Evolutionary conservation across 2,329 filamentous ascomycete species (phyloP).

Genomic region (Diaporthe amygdali): DNA sequence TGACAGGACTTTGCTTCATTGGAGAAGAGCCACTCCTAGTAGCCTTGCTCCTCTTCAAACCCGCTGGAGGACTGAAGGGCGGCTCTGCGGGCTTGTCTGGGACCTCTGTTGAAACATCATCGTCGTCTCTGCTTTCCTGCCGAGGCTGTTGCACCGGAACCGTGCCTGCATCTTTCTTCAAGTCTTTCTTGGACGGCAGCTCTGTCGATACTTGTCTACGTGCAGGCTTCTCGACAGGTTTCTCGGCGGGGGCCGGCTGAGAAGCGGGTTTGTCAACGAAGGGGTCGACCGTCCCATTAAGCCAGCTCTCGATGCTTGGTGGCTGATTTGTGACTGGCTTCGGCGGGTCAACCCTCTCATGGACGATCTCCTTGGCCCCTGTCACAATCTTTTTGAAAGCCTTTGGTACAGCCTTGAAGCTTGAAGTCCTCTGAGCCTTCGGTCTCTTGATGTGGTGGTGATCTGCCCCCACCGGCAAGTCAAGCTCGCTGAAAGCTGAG

Average conservation of each 20-base stretch:
- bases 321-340: slow-evolving; percentile 60
- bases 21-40: slow-evolving; percentile 57
- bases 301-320: slow-evolving; percentile 69
- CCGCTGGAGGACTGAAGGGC: slow-evolving; percentile 25
- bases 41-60: slow-evolving; percentile 61
- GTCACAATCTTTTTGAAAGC: slow-evolving; percentile 69
- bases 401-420: slow-evolving; percentile 65
- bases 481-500: slow-evolving; percentile 70
- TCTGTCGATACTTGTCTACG: slow-evolving; percentile 34
- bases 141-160: background rate
- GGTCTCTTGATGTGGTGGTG: slow-evolving; percentile 47
- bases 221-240: slow-evolving; percentile 40
- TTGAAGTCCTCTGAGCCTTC: slow-evolving; percentile 57
- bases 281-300: slow-evolving; percentile 66
- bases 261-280: slow-evolving; percentile 54
- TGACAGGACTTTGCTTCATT: slow-evolving; percentile 47
- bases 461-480: slow-evolving; percentile 56
- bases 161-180: slow-evolving; percentile 26
- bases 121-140: slow-evolving; percentile 19
- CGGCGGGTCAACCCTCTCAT: slow-evolving; percentile 63
- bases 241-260: slow-evolving; percentile 40
- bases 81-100: slow-evolving; percentile 3
- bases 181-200: slow-evolving; percentile 28
- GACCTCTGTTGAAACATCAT: background rate
- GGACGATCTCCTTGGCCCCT: slow-evolving; percentile 69